Evolutionary conservation across 192 early-diverging fungal species (phyloP).

Genomic region (Backusella macrospora): DNA sequence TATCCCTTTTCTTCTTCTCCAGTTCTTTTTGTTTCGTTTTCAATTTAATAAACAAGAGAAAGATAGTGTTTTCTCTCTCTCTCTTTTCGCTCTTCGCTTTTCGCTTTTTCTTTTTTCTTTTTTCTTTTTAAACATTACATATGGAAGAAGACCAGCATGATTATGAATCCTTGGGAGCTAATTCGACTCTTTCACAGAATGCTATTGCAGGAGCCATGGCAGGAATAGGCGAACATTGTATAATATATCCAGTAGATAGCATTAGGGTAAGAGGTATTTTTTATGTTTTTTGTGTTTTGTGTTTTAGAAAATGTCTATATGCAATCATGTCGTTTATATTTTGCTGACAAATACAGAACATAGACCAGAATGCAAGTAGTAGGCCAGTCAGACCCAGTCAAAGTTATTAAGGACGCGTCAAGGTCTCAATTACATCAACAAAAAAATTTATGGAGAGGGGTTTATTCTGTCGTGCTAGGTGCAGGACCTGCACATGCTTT

Average conservation of each 20-base stretch:
- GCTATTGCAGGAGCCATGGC: conserved; percentile 91
- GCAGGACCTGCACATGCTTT: conserved; percentile 96
- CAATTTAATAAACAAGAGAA: neutral
- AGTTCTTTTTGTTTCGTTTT: neutral
- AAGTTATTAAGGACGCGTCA: conserved; percentile 74
- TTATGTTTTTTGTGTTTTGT: neutral
- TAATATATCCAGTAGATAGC: conserved; percentile 94
- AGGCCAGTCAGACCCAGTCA: neutral
- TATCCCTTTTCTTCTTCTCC: neutral
- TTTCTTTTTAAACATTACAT: neutral
- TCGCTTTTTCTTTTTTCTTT: too few species aligned
- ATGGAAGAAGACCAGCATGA: conserved; percentile 56
- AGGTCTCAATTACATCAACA: conserved; percentile 25
- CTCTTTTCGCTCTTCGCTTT: neutral
- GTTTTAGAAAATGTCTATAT: neutral
- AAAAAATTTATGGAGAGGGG: conserved; percentile 88
- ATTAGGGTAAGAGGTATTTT: conserved; percentile 74
- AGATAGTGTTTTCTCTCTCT: neutral
- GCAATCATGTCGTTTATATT: neutral
- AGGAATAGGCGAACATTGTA: conserved; percentile 93
- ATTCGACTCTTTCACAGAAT: conserved; percentile 76
- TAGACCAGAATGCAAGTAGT: conserved; percentile 22
- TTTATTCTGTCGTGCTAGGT: conserved; percentile 88
- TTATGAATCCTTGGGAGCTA: conserved; percentile 88
- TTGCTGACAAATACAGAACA: neutral